These are phyloP conservation scores for Colletotrichum camelliae DNA, from an alignment of 2,329 filamentous ascomycete genomes.

Conservation along the genomic window DNA sequence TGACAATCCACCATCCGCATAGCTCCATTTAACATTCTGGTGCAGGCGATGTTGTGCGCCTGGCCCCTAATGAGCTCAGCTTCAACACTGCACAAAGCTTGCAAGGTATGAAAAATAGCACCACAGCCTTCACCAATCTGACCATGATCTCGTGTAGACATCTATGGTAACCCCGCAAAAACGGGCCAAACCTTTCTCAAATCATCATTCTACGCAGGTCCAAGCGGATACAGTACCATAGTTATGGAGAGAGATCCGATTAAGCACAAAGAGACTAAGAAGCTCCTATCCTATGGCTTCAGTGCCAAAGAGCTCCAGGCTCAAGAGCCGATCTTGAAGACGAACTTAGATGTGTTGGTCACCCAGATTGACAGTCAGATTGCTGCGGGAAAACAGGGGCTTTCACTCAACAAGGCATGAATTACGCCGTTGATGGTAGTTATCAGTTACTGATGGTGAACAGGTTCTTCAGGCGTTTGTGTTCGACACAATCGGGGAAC, in stretches of 20 bases:
- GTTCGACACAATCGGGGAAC: not conserved
- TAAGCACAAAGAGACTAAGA: not conserved
- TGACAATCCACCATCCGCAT: not conserved
- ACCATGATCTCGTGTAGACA: not conserved
- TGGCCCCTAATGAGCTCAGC: not conserved
- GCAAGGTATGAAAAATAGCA: not conserved
- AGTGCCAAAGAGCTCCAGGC: not conserved
- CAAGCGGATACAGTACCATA: not conserved
- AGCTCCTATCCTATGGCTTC: not conserved
- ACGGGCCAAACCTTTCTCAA: not conserved
- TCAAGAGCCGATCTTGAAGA: not conserved
- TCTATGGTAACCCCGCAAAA: not conserved
- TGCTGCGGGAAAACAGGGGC: not conserved
- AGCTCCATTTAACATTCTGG: not conserved
- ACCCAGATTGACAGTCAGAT: not conserved
- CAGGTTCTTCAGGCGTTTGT: not conserved
- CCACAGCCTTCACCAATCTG: not conserved
- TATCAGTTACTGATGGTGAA: not conserved
- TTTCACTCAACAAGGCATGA: not conserved
- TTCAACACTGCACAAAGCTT: not conserved
- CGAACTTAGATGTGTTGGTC: not conserved
- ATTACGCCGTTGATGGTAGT: not conserved
- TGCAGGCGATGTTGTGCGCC: not conserved
- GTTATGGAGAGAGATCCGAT: not conserved
- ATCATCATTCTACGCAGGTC: not conserved